Base-by-base conservation (phyloP, 768 basidiomycete species). In the Dentipellis fragilis region DNA sequence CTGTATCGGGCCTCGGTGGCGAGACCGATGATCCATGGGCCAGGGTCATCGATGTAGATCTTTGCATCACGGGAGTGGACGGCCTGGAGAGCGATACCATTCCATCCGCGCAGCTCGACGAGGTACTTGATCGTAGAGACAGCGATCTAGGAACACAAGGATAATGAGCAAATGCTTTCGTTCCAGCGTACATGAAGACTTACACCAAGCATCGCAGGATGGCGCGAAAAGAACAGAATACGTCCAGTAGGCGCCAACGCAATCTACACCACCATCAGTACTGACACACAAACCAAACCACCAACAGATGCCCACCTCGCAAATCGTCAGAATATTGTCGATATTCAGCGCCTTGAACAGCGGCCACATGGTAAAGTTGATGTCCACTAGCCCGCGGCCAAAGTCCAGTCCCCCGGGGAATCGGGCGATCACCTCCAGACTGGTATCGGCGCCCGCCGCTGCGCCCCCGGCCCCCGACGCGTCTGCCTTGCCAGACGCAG, bases 331-430 rank as follows among this genome's bases (percentile, higher is more conserved):
- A 58, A 98, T 88, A 62, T 95, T 93, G 67, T 96, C 94, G 54
- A 95, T 82, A 63, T 92, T 93, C 57, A 97, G 70, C 57, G 87
- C 87, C 67, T 93, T 88, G 77, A 97, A 96, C 51, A 98, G 66
- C 1, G 94, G 94, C 92, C 93, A 98, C 81, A 96, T 89, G 39
- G 92, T 93, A 66, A 94, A 93, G 69, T 95, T 94, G 65, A 93
- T 89, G 61, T 94, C 91, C 36, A 94, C 89, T 49, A 95, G 74
- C 0, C 93, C 93, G 45, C 85, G 80, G 23, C 93, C 91, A 64
- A 95, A 93, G 69, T 95, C 93, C 47, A 95, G 79, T 17, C 90
- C 89, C n/a, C 93, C 93, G 23, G 90, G 90, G 73, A 93, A 92
- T 50, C 90, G 83, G 21, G 90, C 88, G 39, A 93, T 84, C 56